Base-by-base conservation (phyloP, 306 rosid species). In the Prunus fruticosa region DNA sequence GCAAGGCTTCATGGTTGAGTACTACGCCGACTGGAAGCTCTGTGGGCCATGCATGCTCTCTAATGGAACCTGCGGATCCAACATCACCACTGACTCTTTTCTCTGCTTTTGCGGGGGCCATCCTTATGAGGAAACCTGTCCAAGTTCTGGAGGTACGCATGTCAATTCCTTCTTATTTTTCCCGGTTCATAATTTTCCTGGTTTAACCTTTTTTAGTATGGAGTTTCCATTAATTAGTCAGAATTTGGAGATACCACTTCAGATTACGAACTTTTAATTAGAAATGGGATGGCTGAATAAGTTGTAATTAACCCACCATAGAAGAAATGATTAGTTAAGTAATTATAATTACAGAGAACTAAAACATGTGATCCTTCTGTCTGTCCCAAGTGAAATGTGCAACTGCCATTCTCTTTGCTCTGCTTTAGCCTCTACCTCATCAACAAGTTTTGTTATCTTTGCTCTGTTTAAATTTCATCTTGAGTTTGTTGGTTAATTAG, bases 1-100 rank as follows among this genome's bases (percentile, higher is more conserved):
- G 8, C 38, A 0, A 1, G 89, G 88, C 43, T 87, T 87, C 78
- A 70, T 5, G 15, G 76, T 85, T 6, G 28, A 15, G 1, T 81
- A 67, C 30, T 8, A 2, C 0, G 1, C 0, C 1, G 25, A 13
- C 0, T 22, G 25, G 6, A 53, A 72, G 54, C 18, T 60, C 12
- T 72, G 84, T 53, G n/a, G 58, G 1, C 52, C 9, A 4, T 43
- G 79, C 16, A 25, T 49, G 62, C 58, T 14, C 32, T 69, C 82
- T 20, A 34, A 6, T 14, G 79, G 79, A 30, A 34, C 7, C 0
- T 75, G 79, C 45, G 72, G 12, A 2, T 34, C 23, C 5, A 64
- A 64, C 20, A 0, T 22, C 3, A 64, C 53, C 3, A 0, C 22
- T 1, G 25, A 34, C n/a, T 22, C 23, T 2, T 75, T 75, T 32